Base-by-base conservation (phyloP, 768 basidiomycete genomes). In the Mrakia blollopis region DNA sequence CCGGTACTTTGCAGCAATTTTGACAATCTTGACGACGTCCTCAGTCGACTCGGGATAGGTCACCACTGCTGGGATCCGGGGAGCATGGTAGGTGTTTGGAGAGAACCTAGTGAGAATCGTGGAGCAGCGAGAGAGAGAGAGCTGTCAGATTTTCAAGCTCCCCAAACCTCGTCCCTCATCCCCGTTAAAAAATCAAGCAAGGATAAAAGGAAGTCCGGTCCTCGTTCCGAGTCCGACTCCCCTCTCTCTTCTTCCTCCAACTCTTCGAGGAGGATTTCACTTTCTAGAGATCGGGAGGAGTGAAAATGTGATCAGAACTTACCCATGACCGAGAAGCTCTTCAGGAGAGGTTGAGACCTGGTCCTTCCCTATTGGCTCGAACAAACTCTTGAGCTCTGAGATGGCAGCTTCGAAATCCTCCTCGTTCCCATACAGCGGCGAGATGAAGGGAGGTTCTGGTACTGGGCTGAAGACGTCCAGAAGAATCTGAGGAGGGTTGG, bases 1-100 rank as follows among this genome's bases (percentile, higher is more conserved):
- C 5, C 86, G 86, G 82, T 89, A 90, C 81, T 89, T 89, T 52
- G 87, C 85, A 0, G 94, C 89, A 54, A 93, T 88, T 76, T 91
- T 88, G 77, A 97, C 90, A 69, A 92, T 86, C 78, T 88, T 41
- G 35, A 37, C 52, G 61, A 97, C 92, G 81, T 97, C 94, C 73
- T 90, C 89, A 0, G 94, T 96, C 74, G 85, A 88, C 47, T 83
- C 82, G 9, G 89, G 89, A 69, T 87, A 87, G 47, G 91, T 89
- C 1, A 91, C 88, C 83, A 85, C 81, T 57, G 86, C 88, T 68
- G 89, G 90, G 10, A 81, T 80, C 41, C 83, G 81, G 68, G 83
- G 88, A 88, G 78, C 85, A 75, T 89, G 84, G 61, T 81, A 91
- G 11, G 89, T 65, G 50, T 77, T 77, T n/a, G 89, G 80, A 91